Evolutionary conservation across 352 stramenopile genomes (phyloP), one percentile per base, ranked within the genome.

Genomic region (Phytophthora tentaculata): DNA sequence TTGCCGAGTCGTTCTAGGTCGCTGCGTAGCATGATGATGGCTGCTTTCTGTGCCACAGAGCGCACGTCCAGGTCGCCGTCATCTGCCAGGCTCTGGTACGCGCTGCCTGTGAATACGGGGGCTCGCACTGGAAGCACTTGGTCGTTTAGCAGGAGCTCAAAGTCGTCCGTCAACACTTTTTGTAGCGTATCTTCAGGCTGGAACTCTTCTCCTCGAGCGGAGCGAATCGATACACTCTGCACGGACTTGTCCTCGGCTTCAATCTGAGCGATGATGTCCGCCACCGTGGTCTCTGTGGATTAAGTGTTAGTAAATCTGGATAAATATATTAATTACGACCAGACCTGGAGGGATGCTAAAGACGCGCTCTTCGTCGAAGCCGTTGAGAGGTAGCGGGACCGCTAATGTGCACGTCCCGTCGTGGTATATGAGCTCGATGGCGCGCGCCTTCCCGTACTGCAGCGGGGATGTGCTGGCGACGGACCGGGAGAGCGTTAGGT

Each of bases 111-210:
- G 57, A 91, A 92, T 24, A 91, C 88, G 1, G 88, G 85, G 0
- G 85, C 88, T 3, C 81, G 78, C 6, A 95, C 85, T 1, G 81
- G 81, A 14, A 93, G 73, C 58, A 92, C 83, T 54, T 84, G 80
- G 50, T 91, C 88, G 70, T 95, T 95, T 53, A 95, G 71, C 23
- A 92, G 47, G 12, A 95, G 64, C 69, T 95, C 83, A 66, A 95
- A 95, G 66, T 95, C 88, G 60, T 93, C 86, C 32, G 77, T 91
- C 50, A 93, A 62, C 14, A 94, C 84, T 44, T 85, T 74, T 35
- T 89, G 61, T 43, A 95, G 69, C 48, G 83, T 86, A 47, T 91
- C 84, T 41, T 85, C 68, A 7, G 81, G 77, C 39, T 81, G 66
- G 70, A 92, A 92, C 14, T 76, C 62, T 52, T 83, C 71, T 29